These are phyloP conservation scores for Alternaria ethzedia DNA, from an alignment of 2,329 filamentous ascomycete species.

Conservation along the genomic window DNA sequence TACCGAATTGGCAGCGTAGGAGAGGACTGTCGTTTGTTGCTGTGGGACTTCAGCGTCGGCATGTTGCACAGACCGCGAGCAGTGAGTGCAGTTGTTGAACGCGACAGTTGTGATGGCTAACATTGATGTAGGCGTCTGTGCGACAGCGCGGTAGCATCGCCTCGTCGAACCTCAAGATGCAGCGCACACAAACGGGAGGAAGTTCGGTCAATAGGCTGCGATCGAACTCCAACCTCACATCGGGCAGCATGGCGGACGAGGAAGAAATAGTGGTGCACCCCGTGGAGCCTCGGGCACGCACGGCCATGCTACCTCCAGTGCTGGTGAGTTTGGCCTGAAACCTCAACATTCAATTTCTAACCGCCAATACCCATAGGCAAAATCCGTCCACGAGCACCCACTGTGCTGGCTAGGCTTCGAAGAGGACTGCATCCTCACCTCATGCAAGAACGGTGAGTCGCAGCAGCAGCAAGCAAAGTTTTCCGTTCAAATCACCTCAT, in stretches of 20 bases:
- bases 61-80: conserved; percentile 93
- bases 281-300: conserved; percentile 83
- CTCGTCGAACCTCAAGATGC: conserved; percentile 53
- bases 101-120: background rate
- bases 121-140: conserved; percentile 55
- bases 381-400: conserved; percentile 83
- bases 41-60: conserved; percentile 98
- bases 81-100: conserved; percentile 52
- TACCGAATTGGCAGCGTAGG: conserved; percentile 97
- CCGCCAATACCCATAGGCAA: conserved; percentile 63
- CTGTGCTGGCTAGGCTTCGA: conserved; percentile 93
- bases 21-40: conserved; percentile 85
- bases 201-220: conserved; percentile 68
- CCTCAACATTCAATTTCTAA: conserved; percentile 7
- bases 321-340: conserved; percentile 64
- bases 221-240: conserved; percentile 73
- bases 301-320: conserved; percentile 87
- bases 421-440: conserved; percentile 89
- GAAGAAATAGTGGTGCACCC: conserved; percentile 71
- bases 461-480: conserved; percentile 13
- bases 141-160: conserved; percentile 63
- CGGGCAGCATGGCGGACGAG: conserved; percentile 60
- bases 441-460: conserved; percentile 82
- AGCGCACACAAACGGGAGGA: conserved; percentile 64
- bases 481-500: conserved; percentile 12